Evolutionary conservation across 2,329 filamentous ascomycete genomes (phyloP).

Genomic region (Thielaviopsis musarum): DNA sequence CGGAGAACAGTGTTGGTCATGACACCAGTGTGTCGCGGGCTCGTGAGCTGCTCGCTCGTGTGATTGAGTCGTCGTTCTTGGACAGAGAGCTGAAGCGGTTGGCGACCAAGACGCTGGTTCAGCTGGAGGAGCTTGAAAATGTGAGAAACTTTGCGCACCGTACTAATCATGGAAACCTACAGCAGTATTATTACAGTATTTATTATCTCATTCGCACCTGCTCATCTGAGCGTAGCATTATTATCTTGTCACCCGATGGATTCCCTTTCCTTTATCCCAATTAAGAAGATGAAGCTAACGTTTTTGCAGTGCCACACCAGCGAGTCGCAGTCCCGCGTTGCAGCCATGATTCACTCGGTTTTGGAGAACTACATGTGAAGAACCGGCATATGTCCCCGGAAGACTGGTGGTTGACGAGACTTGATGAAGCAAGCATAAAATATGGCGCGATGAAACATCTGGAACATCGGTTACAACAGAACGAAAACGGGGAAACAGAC

Average conservation of each 20-base stretch:
- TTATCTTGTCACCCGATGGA: neutral
- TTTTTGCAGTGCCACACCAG: constrained; percentile 6
- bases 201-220: too few species aligned
- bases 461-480: constrained; percentile 5
- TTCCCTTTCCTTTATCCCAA: neutral
- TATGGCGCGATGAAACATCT: neutral
- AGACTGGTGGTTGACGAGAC: neutral
- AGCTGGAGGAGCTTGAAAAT: constrained; percentile 10
- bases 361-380: constrained; percentile 9
- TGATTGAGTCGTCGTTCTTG: constrained; percentile 4
- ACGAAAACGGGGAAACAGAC: neutral
- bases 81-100: constrained; percentile 5
- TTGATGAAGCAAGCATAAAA: neutral
- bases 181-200: neutral
- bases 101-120: constrained; percentile 1
- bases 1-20: constrained; percentile 4
- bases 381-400: too few species aligned
- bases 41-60: constrained; percentile 4
- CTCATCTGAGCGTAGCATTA: too few species aligned
- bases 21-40: constrained; percentile 7
- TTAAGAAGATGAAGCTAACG: neutral
- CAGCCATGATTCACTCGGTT: constrained; percentile 10
- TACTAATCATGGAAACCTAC: too few species aligned
- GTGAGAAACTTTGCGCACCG: constrained; percentile 1
- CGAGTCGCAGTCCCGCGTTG: constrained; percentile 6